phyloP scores from a whole-genome alignment of 805 yeast species.

The Metschnikowia anglica region DNA sequence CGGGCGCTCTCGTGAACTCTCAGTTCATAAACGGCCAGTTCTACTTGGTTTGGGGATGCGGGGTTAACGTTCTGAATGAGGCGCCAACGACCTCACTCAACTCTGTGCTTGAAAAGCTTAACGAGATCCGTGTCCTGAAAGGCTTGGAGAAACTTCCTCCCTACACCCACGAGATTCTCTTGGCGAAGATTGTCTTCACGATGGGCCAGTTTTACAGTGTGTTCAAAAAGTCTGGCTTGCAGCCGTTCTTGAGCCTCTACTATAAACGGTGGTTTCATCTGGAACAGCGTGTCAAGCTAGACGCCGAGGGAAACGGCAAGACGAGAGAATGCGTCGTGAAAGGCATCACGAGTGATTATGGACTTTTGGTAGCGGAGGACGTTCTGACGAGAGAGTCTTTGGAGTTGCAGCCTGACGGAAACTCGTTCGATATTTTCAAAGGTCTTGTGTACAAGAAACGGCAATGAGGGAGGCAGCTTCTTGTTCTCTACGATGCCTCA shows the following conservation, averaged over 20 bases:
- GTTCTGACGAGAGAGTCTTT: slow-evolving; percentile 54
- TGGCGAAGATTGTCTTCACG: slow-evolving; percentile 68
- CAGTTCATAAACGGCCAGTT: slow-evolving; percentile 60
- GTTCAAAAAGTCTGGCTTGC: slow-evolving; percentile 66
- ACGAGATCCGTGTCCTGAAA: slow-evolving; percentile 44
- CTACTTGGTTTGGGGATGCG: slow-evolving; percentile 78
- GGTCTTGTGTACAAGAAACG: slow-evolving; percentile 65
- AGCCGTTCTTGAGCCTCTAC: slow-evolving; percentile 64
- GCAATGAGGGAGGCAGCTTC: background rate
- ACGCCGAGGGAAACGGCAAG: slow-evolving; percentile 42
- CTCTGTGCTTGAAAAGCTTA: slow-evolving; percentile 60
- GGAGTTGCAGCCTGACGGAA: slow-evolving; percentile 94
- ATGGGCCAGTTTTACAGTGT: slow-evolving; percentile 60
- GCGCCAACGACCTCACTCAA: slow-evolving; percentile 93
- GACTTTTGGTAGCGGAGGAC: slow-evolving; percentile 76
- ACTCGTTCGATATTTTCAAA: slow-evolving; percentile 90
- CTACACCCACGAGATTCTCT: slow-evolving; percentile 47
- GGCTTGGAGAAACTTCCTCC: slow-evolving; percentile 49
- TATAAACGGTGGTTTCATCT: slow-evolving; percentile 86
- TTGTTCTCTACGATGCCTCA: no score
- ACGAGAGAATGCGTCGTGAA: slow-evolving; percentile 59
- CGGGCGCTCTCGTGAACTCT: slow-evolving; percentile 84
- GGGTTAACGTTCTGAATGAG: slow-evolving; percentile 78
- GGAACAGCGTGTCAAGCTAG: slow-evolving; percentile 62
- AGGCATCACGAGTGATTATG: slow-evolving; percentile 86